Evolutionary conservation across 345 rosid species (phyloP).

Genomic region (Rubroshorea leprosula): DNA sequence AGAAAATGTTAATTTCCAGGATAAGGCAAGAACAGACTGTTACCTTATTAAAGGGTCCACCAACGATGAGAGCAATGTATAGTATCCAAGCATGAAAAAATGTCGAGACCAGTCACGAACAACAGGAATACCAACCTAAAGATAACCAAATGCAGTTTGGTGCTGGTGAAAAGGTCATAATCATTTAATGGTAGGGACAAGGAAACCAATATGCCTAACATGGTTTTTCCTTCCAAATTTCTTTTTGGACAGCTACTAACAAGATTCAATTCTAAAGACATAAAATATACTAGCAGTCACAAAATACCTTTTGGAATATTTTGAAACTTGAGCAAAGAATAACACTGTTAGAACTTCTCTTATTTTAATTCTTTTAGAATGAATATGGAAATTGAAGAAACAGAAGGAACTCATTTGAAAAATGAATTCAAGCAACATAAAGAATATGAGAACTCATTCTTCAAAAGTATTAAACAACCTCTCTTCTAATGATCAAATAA

Average conservation of each 20-base stretch:
- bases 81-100: conserved; percentile 76
- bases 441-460: neutral
- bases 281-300: too few species aligned
- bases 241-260: neutral
- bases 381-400: too few species aligned
- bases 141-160: conserved; percentile 10
- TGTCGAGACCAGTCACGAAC: conserved; percentile 83
- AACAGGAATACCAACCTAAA: conserved; percentile 72
- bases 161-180: neutral
- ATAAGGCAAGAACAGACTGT: neutral
- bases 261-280: neutral
- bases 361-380: too few species aligned
- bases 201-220: neutral
- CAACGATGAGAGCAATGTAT: conserved; percentile 72
- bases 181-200: neutral
- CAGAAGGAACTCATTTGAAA: too few species aligned
- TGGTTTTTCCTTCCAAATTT: neutral
- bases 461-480: neutral
- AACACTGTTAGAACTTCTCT: too few species aligned
- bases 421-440: neutral
- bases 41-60: conserved; percentile 78
- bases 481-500: neutral
- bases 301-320: too few species aligned
- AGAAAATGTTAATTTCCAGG: too few species aligned
- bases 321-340: too few species aligned